Percentiles rank a stretch among this genome's conserved stretches.
Conservation (phyloP, 768 basidiomycete genomes). For the Rhodotorula babjevae region DNA sequence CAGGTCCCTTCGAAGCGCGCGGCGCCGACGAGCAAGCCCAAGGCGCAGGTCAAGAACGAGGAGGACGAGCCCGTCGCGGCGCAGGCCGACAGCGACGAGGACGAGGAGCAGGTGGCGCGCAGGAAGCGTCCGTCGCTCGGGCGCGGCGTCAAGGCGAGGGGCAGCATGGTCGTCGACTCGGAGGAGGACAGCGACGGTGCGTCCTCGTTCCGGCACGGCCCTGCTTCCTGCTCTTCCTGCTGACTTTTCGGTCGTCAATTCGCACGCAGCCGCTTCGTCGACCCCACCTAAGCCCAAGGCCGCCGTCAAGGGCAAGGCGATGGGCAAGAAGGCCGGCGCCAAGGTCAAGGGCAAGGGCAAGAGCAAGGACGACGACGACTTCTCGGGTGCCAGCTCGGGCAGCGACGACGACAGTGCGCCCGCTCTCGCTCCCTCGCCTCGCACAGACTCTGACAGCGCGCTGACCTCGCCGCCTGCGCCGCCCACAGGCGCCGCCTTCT, state of each 20-base stretch:
- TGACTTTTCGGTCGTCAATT: too few relatives aligned
- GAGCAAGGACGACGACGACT: slow-evolving; percentile 34
- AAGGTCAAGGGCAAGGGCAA: slow-evolving; percentile 16
- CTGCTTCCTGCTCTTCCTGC: neutral
- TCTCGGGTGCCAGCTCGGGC: slow-evolving; percentile 1
- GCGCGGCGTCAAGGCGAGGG: neutral
- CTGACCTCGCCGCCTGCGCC: neutral
- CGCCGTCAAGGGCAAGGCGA: neutral
- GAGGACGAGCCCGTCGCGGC: neutral
- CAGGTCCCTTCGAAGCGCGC: slow-evolving; percentile 2
- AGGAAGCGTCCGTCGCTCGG: neutral
- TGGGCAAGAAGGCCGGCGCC: neutral
- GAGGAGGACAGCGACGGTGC: slow-evolving; percentile 5
- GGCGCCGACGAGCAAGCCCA: neutral
- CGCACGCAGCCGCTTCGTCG: neutral
- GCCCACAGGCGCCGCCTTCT: slow-evolving; percentile 25
- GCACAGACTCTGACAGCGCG: too few relatives aligned
- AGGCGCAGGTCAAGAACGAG: neutral
- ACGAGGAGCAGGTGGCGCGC: neutral
- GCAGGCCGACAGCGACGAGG: neutral
- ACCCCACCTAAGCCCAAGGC: neutral
- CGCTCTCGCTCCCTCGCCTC: neutral
- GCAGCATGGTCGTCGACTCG: slow-evolving; percentile 2
- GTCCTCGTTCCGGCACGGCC: neutral
- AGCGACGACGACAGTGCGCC: slow-evolving; percentile 20